These are phyloP conservation scores for Lasiodiplodia gonubiensis DNA, from an alignment of 2,329 filamentous ascomycete genomes.

Conservation along the genomic window DNA sequence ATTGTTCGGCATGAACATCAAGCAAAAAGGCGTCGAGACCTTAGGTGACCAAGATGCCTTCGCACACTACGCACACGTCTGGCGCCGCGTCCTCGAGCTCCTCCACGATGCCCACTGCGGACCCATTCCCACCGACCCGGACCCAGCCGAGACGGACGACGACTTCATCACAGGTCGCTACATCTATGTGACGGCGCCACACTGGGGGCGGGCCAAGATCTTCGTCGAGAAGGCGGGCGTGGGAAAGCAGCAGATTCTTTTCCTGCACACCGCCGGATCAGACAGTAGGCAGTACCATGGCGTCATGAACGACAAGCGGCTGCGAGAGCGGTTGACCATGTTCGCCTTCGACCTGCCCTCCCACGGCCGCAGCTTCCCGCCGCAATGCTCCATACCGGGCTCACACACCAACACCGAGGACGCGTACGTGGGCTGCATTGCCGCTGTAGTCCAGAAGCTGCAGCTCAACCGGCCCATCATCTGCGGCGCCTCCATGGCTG, in stretches of 20 bases:
- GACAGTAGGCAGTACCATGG: slow-evolving; percentile 59
- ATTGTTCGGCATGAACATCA: slow-evolving; percentile 51
- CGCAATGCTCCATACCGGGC: slow-evolving; percentile 48
- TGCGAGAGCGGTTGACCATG: slow-evolving; percentile 57
- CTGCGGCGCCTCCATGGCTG: slow-evolving; percentile 58
- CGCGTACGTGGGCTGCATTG: slow-evolving; percentile 42
- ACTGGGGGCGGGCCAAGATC: slow-evolving; percentile 57
- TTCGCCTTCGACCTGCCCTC: slow-evolving; percentile 58
- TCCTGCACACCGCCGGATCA: slow-evolving; percentile 54
- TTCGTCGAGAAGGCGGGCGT: slow-evolving; percentile 57
- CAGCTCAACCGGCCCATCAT: slow-evolving; percentile 53
- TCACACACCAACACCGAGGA: slow-evolving; percentile 58
- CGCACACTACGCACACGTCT: slow-evolving; percentile 54
- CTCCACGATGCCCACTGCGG: slow-evolving; percentile 56
- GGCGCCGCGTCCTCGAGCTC: slow-evolving; percentile 55
- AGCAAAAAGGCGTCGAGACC: slow-evolving; percentile 56
- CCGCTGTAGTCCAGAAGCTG: slow-evolving; percentile 31
- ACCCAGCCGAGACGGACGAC: slow-evolving; percentile 32
- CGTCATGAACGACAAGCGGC: slow-evolving; percentile 56
- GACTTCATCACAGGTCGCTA: slow-evolving; percentile 56
- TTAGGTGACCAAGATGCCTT: slow-evolving; percentile 54
- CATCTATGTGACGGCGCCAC: slow-evolving; percentile 52
- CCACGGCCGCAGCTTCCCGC: slow-evolving; percentile 56
- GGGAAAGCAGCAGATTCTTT: slow-evolving; percentile 54
- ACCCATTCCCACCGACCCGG: slow-evolving; percentile 45